Evolutionary conservation across 176 grass and related monocot species (phyloP), one percentile per base, ranked within the genome.

Genomic region (Oryza meridionalis): DNA sequence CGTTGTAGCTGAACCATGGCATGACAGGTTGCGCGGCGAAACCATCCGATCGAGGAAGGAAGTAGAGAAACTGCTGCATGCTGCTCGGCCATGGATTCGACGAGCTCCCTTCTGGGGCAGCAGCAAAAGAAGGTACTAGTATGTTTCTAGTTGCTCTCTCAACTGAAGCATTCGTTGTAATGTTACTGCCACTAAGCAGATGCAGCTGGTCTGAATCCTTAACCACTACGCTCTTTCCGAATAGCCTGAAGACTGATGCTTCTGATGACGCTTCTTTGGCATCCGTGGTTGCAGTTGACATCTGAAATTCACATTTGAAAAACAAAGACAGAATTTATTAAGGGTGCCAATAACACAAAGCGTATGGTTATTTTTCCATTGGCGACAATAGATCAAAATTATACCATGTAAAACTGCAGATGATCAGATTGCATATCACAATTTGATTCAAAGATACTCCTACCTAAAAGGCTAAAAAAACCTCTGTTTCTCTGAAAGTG

Each of bases 201-300:
- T 50, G 58, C 11, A 47, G 13, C 47, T 82, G 69, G 2, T 68
- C 8, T 15, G 70, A 22, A 77, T 88, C 77, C 46, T 72, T 78
- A 53, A 88, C 69, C 13, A 35, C 16, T 26, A 98, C 87, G 53
- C 79, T 90, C 83, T 89, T 94, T 13, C 93, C 93, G 9, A 99
- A 99, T 47, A 96, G 88, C 85, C 89, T 96, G 2, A 99, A 53
- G 45, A 51, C 81, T 24, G 86, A 66, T 72, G 74, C 72, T 35
- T 82, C 75, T 76, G 91, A 87, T 27, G 78, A 78, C 5, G 45
- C 86, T 73, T 70, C 85, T 90, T 87, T 84, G 66, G 22, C 61
- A 44, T 73, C 38, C 51, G 62, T 33, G 35, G 68, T 27, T 14
- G 42, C 40, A 31, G 51, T 77, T 16, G 82, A 65, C 26, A 25